phyloP scores from a whole-genome alignment of 192 early-diverging fungal species.

The Pilaira anomala region DNA sequence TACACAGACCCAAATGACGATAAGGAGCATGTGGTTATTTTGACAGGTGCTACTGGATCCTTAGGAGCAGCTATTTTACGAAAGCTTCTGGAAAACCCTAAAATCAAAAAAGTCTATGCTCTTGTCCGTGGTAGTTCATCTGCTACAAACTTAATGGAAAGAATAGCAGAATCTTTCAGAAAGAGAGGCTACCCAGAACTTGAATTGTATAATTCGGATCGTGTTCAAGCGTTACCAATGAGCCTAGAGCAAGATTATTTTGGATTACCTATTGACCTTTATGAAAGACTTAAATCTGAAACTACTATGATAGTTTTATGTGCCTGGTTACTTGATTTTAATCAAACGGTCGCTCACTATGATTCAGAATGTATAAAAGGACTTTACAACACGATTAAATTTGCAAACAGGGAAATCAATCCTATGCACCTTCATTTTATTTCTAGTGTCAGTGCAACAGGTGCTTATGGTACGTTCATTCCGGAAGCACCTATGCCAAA shows the following conservation, averaged over 20 bases:
- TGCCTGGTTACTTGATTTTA: slow-evolving; percentile 39
- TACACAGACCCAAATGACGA: not conserved
- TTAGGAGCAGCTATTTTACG: slow-evolving; percentile 27
- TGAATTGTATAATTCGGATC: slow-evolving; percentile 1
- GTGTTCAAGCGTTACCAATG: slow-evolving; percentile 18
- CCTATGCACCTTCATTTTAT: slow-evolving; percentile 31
- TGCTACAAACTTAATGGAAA: not conserved
- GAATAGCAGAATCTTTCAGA: slow-evolving; percentile 21
- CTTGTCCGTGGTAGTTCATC: slow-evolving; percentile 27
- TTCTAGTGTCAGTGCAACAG: slow-evolving; percentile 30
- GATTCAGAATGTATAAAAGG: slow-evolving; percentile 23
- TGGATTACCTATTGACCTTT: slow-evolving; percentile 20
- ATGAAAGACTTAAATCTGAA: slow-evolving; percentile 22
- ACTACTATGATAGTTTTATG: slow-evolving; percentile 28
- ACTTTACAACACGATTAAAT: slow-evolving; percentile 22
- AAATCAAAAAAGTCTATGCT: slow-evolving; percentile 29
- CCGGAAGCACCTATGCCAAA: slow-evolving; percentile 17
- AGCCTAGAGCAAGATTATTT: slow-evolving; percentile 25
- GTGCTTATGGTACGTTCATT: not conserved
- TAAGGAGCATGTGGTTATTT: slow-evolving; percentile 24
- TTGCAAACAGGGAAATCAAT: slow-evolving; percentile 15
- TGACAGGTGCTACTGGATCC: slow-evolving; percentile 39
- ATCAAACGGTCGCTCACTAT: slow-evolving; percentile 26
- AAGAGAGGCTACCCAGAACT: slow-evolving; percentile 15
- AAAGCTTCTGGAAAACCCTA: slow-evolving; percentile 18